These are phyloP conservation scores for Diphasiastrum complanatum DNA, from an alignment of 83 land plant genomes.

Conservation along the genomic window DNA sequence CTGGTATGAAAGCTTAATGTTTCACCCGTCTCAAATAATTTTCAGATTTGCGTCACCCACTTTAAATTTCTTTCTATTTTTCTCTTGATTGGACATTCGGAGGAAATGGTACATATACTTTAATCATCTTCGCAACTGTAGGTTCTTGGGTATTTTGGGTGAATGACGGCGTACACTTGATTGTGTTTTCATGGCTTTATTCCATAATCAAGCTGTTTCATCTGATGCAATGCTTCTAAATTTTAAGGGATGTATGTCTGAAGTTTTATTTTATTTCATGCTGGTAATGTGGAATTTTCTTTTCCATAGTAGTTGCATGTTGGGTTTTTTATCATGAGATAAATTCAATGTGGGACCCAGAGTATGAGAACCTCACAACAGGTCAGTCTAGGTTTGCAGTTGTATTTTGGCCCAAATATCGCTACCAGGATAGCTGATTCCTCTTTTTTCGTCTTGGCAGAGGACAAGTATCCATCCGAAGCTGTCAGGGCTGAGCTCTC, in stretches of 20 bases:
- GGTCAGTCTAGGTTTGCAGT: no score
- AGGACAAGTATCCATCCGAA: conserved; percentile 63
- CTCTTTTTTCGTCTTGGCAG: conserved; percentile 42
- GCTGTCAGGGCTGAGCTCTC: conserved; percentile 6
- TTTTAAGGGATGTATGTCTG: not conserved
- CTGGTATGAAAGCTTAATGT: no score
- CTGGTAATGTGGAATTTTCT: no score
- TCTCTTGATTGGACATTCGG: conserved; percentile 3
- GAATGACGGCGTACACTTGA: conserved; percentile 17
- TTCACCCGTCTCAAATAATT: no score
- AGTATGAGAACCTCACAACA: no score
- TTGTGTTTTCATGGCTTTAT: not conserved
- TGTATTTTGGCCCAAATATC: no score
- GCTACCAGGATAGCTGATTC: no score
- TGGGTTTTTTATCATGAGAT: no score
- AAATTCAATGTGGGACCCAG: no score
- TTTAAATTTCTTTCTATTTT: no score
- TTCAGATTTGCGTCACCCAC: no score
- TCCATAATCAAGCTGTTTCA: conserved; percentile 2
- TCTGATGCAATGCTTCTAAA: not conserved
- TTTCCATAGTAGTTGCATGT: no score
- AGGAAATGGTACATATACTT: conserved; percentile 1
- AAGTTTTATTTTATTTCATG: conserved; percentile 14
- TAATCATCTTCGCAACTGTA: conserved; percentile 14
- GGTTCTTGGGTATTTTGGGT: conserved; percentile 27